Evolutionary conservation across 139 green algal species (phyloP).

Genomic region (Micromonas commoda): DNA sequence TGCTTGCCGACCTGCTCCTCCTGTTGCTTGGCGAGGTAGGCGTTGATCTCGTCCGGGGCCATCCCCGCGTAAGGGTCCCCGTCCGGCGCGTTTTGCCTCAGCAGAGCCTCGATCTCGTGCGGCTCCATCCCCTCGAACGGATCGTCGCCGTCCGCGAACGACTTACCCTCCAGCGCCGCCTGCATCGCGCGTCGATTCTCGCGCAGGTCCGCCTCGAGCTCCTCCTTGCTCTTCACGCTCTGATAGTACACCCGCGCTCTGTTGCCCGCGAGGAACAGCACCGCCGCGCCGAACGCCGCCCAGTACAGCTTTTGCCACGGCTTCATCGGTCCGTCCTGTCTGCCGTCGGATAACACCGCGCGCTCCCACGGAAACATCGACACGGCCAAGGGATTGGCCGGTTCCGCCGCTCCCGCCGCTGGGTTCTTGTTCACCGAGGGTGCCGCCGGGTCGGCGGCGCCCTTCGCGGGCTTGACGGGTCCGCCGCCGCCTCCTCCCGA

Average conservation of each 20-base stretch:
- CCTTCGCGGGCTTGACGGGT: too few relatives aligned
- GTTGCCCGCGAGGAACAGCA: slow-evolving; percentile 5
- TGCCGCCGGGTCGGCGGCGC: too few relatives aligned
- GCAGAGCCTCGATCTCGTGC: slow-evolving; percentile 13
- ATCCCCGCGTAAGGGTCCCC: slow-evolving; percentile 20
- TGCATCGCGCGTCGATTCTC: not conserved
- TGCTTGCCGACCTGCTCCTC: not conserved
- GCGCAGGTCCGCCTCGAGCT: not conserved
- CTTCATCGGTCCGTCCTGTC: not conserved
- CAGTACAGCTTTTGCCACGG: slow-evolving; percentile 23
- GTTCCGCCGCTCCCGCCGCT: not conserved
- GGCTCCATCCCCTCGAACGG: slow-evolving; percentile 24
- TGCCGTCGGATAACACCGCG: not conserved
- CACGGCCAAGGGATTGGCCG: slow-evolving; percentile 5
- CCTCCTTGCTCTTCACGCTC: not conserved
- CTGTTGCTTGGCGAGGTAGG: not conserved
- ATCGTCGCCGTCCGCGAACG: not conserved
- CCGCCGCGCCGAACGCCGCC: not conserved
- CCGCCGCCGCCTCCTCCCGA: too few relatives aligned
- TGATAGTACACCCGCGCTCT: slow-evolving; percentile 4
- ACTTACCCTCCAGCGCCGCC: not conserved
- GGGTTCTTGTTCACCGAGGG: too few relatives aligned
- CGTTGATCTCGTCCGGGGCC: slow-evolving; percentile 23
- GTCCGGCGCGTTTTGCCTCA: not conserved
- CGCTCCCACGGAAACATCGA: slow-evolving; percentile 29